Evolutionary conservation across 2,329 filamentous ascomycete species (phyloP), one percentile per base, ranked within the genome.

Genomic region (Pseudogymnoascus sp.): DNA sequence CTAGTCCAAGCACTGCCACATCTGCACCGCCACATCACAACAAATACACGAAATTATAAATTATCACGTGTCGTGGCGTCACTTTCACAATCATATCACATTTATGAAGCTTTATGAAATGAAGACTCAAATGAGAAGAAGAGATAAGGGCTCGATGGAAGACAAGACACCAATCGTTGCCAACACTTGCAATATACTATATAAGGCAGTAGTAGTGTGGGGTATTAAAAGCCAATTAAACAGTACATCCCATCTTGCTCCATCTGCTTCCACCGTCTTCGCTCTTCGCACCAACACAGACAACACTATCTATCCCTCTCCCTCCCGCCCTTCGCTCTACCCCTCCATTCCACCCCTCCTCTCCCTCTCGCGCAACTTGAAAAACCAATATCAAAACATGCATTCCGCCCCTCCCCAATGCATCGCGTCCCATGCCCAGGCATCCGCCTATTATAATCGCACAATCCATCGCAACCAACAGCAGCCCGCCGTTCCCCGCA

Each of bases 141-240:
- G 14, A 29, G 14, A 52, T 29, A 7, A 52, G 16, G 43, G 16
- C 23, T 29, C 43, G 7, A 16, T 29, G 14, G 14, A 29, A 12
- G 21, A 55, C 23, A 55, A 55, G 14, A 33, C 45, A 55, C 45
- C 4, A 16, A 52, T 33, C 29, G 49, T 33, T 33, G 49, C 49
- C 49, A 55, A 55, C 49, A 55, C 49, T 55, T 55, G 29, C 49
- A 55, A 55, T 55, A 55, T 55, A 55, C 49, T 55, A 55, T 55
- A 55, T 55, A 55, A 55, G 49, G 49, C 49, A 33, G 49, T 33
- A 55, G 49, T 55, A 55, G 49, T 55, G 49, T 33, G 49, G 49
- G 49, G 49, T 55, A 55, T 55, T 55, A 55, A 55, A 55, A 33
- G 49, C 49, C 49, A 55, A 55, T 55, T 55, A 55, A 55, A 55